Percentiles rank a stretch among this genome's conserved stretches.
These are phyloP conservation scores for Suillus spraguei DNA, from an alignment of 768 basidiomycete species.

Conservation along the genomic window DNA sequence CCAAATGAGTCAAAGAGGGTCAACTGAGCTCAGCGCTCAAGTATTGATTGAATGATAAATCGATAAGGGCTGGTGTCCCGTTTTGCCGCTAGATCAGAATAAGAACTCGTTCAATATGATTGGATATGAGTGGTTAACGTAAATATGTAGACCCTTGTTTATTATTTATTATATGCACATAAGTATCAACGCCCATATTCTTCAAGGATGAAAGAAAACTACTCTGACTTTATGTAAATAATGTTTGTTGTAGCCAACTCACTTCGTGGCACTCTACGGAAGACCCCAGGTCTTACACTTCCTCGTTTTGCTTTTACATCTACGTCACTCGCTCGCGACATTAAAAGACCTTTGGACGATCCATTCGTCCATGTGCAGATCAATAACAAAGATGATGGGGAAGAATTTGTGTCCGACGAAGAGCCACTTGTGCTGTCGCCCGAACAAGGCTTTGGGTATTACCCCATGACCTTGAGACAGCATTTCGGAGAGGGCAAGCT, in stretches of 20 bases:
- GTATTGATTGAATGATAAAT: too few species aligned
- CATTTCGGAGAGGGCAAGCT: not conserved
- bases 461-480: not conserved
- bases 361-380: not conserved
- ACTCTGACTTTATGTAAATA: not conserved
- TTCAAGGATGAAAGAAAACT: not conserved
- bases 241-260: not conserved
- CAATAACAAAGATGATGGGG: not conserved
- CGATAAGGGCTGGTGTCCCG: too few species aligned
- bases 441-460: not conserved
- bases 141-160: not conserved
- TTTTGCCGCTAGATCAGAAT: too few species aligned
- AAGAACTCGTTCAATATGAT: not conserved
- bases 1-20: too few species aligned
- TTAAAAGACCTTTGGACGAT: not conserved
- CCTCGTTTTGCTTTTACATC: not conserved
- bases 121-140: not conserved
- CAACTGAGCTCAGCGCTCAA: too few species aligned
- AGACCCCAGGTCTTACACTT: not conserved
- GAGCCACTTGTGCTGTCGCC: not conserved
- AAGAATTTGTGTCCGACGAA: not conserved
- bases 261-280: not conserved
- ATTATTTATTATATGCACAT: not conserved
- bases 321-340: not conserved
- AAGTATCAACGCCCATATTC: not conserved